A percentile compares a stretch with the other conserved stretches of the same genome.
phyloP scores from a whole-genome alignment of 805 yeast genomes.

The Myxozyma kluyveri region DNA sequence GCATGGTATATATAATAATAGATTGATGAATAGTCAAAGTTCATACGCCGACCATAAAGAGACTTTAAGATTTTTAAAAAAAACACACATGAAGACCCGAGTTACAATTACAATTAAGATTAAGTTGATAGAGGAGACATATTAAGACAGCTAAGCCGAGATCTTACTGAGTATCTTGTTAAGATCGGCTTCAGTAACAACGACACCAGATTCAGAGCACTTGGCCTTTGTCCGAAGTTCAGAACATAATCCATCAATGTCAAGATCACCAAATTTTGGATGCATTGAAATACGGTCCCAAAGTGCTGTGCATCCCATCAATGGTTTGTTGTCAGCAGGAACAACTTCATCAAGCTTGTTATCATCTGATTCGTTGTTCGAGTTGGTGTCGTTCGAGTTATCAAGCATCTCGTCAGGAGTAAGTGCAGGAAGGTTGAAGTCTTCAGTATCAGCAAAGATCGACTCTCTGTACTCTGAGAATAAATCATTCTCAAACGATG shows the following conservation, averaged over 20 bases:
- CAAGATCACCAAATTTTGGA: slow-evolving; percentile 89
- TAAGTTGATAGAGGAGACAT: neutral
- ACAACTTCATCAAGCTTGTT: slow-evolving; percentile 42
- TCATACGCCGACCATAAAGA: too few relatives aligned
- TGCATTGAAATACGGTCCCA: slow-evolving; percentile 96
- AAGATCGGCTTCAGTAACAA: slow-evolving; percentile 77
- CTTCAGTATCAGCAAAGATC: slow-evolving; percentile 28
- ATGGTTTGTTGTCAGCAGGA: slow-evolving; percentile 56
- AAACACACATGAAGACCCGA: neutral
- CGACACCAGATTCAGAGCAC: slow-evolving; percentile 91
- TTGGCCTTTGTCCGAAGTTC: slow-evolving; percentile 91
- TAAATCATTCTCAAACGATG: slow-evolving; percentile 35
- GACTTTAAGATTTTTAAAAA: too few relatives aligned
- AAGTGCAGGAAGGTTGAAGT: slow-evolving; percentile 37
- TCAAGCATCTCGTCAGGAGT: slow-evolving; percentile 38
- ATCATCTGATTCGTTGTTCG: neutral
- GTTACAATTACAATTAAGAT: too few relatives aligned
- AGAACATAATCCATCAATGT: slow-evolving; percentile 87
- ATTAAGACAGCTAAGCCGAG: neutral
- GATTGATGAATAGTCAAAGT: too few relatives aligned
- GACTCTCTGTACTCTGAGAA: slow-evolving; percentile 33
- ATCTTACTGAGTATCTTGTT: slow-evolving; percentile 39
- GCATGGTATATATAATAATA: too few relatives aligned
- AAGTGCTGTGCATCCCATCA: slow-evolving; percentile 78
- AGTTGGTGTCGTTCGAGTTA: neutral